phyloP scores from a whole-genome alignment of 1,284 basidiomycete genomes.

The Taiwanofungus camphoratus region DNA sequence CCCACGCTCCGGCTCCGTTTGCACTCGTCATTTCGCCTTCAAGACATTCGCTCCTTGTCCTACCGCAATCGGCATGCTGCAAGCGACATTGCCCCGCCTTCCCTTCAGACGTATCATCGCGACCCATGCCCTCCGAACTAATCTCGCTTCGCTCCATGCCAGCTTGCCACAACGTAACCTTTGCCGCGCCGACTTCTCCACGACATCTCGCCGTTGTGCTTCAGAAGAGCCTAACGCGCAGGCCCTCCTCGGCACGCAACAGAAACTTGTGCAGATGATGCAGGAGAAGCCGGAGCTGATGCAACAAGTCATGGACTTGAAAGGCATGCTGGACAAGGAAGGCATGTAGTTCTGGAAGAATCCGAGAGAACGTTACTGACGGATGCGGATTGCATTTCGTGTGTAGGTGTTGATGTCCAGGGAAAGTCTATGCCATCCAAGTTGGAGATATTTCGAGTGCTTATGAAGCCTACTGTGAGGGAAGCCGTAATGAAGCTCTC shows the following conservation, averaged over 20 bases:
- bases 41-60: background rate
- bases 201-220: slow-evolving; percentile 15
- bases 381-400: background rate
- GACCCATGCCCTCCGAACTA: slow-evolving; percentile 11
- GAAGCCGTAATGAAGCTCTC: slow-evolving; percentile 40
- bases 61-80: slow-evolving; percentile 5
- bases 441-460: slow-evolving; percentile 35
- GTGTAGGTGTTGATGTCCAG: slow-evolving; percentile 43
- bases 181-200: slow-evolving; percentile 15
- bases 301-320: slow-evolving; percentile 41
- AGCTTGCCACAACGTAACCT: slow-evolving; percentile 3
- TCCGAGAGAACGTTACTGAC: background rate
- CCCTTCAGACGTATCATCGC: slow-evolving; percentile 11
- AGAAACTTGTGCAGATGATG: slow-evolving; percentile 43
- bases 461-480: slow-evolving; percentile 47
- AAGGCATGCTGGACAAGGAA: slow-evolving; percentile 40
- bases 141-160: slow-evolving; percentile 14
- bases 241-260: slow-evolving; percentile 37
- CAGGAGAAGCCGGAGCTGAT: slow-evolving; percentile 46
- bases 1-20: background rate
- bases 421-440: slow-evolving; percentile 39
- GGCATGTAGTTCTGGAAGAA: slow-evolving; percentile 44
- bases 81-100: slow-evolving; percentile 9
- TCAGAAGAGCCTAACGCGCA: slow-evolving; percentile 33
- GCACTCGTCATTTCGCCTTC: background rate